Percentiles rank a stretch among this genome's conserved stretches.
Evolutionary conservation across 148 eudicot genomes (phyloP).

Genomic region (Camellia lanceoleosa): DNA sequence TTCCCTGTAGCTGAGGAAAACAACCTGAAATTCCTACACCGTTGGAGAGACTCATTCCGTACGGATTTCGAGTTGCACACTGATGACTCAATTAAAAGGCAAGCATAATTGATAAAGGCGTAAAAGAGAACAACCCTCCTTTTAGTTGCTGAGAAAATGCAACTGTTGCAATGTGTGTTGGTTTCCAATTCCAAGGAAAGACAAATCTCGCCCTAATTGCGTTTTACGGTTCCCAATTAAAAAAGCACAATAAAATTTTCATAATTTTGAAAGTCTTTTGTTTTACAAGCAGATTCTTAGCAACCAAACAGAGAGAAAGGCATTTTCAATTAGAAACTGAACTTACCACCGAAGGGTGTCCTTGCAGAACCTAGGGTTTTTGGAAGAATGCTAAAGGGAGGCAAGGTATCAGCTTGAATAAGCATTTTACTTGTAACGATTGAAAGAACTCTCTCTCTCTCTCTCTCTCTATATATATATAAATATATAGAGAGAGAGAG

Average conservation of each 20-base stretch:
- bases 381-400: constrained; percentile 15
- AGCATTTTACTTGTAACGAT: constrained; percentile 18
- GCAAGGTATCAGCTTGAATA: constrained; percentile 17
- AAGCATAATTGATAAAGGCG: neutral
- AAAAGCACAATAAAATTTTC: neutral
- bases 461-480: neutral
- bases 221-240: neutral
- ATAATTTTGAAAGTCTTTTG: neutral
- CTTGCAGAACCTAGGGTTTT: constrained; percentile 10
- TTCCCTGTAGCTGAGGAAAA: neutral
- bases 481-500: neutral
- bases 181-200: no score
- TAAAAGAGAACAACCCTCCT: neutral
- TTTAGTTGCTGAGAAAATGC: neutral
- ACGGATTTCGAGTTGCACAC: neutral
- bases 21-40: neutral
- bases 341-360: constrained; percentile 16
- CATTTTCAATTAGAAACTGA: neutral
- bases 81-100: neutral
- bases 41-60: neutral
- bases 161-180: neutral
- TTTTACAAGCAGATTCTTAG: neutral
- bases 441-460: neutral
- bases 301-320: neutral
- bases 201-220: neutral